Percentiles rank a stretch among this genome's conserved stretches.
These are phyloP conservation scores for Cercospora beticola DNA, from an alignment of 2,329 filamentous ascomycete species.

Conservation along the genomic window DNA sequence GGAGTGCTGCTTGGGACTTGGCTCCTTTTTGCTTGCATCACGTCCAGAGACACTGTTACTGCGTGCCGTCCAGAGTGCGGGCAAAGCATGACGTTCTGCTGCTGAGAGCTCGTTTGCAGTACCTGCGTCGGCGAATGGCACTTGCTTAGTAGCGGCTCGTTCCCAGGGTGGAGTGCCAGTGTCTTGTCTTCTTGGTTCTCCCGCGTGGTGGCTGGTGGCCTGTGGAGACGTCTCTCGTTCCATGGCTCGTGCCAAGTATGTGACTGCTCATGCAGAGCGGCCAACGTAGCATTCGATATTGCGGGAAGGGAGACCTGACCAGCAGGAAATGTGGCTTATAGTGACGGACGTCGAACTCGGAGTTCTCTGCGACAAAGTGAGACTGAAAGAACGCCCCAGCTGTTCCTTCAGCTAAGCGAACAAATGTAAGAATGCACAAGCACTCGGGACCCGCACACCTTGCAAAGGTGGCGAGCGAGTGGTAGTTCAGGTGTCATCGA, in stretches of 20 bases:
- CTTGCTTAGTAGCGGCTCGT: constrained; percentile 1
- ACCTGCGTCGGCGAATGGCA: constrained; percentile 1
- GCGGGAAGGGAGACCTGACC: not conserved
- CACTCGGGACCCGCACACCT: not conserved
- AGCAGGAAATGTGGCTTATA: not conserved
- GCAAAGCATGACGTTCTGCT: not conserved
- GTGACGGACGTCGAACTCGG: not conserved
- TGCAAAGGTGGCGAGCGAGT: not conserved
- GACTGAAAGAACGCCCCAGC: not conserved
- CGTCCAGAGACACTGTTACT: not conserved
- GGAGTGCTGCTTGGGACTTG: not conserved
- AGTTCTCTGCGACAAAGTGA: not conserved
- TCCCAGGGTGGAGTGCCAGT: constrained; percentile 4
- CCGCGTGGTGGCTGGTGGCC: not conserved
- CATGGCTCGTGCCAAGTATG: constrained; percentile 1
- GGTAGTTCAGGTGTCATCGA: not conserved
- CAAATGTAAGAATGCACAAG: not conserved
- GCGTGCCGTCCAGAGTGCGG: not conserved
- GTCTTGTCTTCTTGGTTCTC: not conserved
- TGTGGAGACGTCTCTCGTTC: not conserved
- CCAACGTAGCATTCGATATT: not conserved
- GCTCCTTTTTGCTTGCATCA: not conserved
- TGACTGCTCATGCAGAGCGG: not conserved
- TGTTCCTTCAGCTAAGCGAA: not conserved
- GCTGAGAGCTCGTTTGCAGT: not conserved